Evolutionary conservation across 345 rosid species (phyloP).

Genomic region (Camelina laxa): DNA sequence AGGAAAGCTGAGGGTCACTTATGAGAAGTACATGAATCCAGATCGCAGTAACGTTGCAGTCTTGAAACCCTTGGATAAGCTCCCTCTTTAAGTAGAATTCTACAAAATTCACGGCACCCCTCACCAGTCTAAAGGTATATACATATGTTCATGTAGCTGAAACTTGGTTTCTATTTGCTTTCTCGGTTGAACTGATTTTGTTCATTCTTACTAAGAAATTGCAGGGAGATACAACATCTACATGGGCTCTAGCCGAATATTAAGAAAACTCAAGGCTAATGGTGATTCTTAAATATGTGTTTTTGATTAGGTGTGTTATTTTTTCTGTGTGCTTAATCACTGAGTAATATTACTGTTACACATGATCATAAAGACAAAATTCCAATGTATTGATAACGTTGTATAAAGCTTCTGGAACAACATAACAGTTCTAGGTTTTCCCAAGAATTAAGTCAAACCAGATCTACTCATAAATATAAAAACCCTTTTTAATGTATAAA

Average conservation of each 20-base stretch:
- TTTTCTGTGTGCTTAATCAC: constrained; percentile 17
- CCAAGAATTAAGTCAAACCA: constrained; percentile 18
- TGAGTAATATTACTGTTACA: constrained; percentile 15
- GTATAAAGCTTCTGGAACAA: constrained; percentile 27
- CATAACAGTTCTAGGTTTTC: constrained; percentile 31
- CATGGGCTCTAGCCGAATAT: constrained; percentile 22
- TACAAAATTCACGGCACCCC: constrained; percentile 32
- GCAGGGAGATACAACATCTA: constrained; percentile 34
- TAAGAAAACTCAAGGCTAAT: constrained; percentile 18
- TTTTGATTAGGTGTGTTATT: constrained; percentile 18
- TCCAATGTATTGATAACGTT: constrained; percentile 36
- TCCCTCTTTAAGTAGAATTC: constrained; percentile 37
- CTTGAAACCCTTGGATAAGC: constrained; percentile 62
- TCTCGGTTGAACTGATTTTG: constrained; percentile 9
- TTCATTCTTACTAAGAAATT: constrained; percentile 9
- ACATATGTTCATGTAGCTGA: constrained; percentile 18
- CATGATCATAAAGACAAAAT: constrained; percentile 34
- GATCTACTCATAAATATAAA: constrained; percentile 22
- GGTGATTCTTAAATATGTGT: constrained; percentile 22
- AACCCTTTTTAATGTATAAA: constrained; percentile 35
- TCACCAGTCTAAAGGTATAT: constrained; percentile 13
- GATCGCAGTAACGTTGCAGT: constrained; percentile 59
- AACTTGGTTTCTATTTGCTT: constrained; percentile 16
- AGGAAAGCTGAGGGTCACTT: constrained; percentile 67
- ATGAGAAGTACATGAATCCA: constrained; percentile 67